phyloP scores from a whole-genome alignment of 305 asterid species.

The Withania somnifera region DNA sequence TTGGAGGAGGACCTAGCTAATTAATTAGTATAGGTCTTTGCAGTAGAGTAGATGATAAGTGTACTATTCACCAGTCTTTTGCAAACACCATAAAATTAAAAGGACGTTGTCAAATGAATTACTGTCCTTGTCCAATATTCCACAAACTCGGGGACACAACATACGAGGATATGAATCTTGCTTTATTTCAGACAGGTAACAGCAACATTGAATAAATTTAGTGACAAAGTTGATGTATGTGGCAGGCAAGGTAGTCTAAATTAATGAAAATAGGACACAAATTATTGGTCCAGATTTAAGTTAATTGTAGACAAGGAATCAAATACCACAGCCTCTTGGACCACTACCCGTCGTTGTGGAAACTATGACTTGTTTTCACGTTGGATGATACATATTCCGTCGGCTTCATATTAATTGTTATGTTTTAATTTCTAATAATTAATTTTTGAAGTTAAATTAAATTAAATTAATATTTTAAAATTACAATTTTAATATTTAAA shows the following conservation, averaged over 20 bases:
- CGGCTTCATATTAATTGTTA: no score
- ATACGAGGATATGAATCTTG: not conserved
- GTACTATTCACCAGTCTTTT: not conserved
- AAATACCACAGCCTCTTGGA: not conserved
- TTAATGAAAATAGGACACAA: slow-evolving; percentile 1
- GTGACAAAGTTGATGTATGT: not conserved
- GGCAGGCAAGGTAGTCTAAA: not conserved
- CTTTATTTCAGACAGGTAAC: not conserved
- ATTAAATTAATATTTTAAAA: no score
- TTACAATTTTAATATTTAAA: no score
- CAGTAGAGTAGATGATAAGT: no score
- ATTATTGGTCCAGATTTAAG: slow-evolving; percentile 16
- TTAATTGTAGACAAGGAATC: not conserved
- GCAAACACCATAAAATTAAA: not conserved
- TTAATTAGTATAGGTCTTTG: no score
- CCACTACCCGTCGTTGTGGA: no score
- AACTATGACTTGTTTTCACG: no score
- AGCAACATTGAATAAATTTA: not conserved
- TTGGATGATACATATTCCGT: no score
- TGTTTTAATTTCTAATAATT: no score
- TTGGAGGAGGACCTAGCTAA: not conserved
- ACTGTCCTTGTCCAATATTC: not conserved
- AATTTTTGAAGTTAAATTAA: no score
- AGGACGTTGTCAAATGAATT: no score
- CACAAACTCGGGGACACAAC: not conserved